These are phyloP conservation scores for Cyclotella choctawhatcheeana DNA, from an alignment of 108 stramenopile species.

Conservation along the genomic window DNA sequence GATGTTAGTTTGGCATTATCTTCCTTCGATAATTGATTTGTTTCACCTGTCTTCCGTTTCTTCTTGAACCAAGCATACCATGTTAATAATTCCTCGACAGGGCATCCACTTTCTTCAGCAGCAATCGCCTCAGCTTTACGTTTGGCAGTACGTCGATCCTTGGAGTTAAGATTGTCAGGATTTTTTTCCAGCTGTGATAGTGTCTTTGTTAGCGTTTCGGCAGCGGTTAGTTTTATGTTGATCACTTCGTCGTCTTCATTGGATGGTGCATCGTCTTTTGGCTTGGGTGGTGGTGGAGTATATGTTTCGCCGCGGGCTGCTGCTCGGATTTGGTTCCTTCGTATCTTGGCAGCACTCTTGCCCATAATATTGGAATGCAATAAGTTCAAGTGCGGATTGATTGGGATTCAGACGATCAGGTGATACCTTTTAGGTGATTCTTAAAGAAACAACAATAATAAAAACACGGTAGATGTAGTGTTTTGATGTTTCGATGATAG, in stretches of 20 bases:
- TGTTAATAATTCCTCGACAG: constrained; percentile 20
- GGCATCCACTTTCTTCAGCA: constrained; percentile 27
- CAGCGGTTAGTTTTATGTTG: constrained; percentile 25
- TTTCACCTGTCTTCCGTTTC: constrained; percentile 6
- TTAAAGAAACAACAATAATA: too few species aligned
- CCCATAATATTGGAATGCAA: neutral
- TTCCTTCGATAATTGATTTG: constrained; percentile 6
- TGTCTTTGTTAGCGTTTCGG: constrained; percentile 18
- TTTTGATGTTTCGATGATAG: too few species aligned
- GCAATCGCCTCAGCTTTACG: constrained; percentile 58
- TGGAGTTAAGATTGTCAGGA: constrained; percentile 41
- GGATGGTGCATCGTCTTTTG: constrained; percentile 26
- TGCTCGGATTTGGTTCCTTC: constrained; percentile 76
- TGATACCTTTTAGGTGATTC: too few species aligned
- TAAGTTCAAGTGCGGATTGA: too few species aligned
- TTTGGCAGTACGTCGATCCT: constrained; percentile 55
- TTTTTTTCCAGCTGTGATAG: constrained; percentile 31
- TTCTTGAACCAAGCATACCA: constrained; percentile 23
- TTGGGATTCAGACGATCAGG: too few species aligned
- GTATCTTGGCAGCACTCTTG: constrained; percentile 81
- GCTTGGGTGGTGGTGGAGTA: constrained; percentile 13
- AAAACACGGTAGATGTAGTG: too few species aligned
- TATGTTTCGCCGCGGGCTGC: constrained; percentile 75
- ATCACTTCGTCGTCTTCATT: constrained; percentile 30
- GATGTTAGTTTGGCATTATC: constrained; percentile 23